Evolutionary conservation across 192 early-diverging fungal species (phyloP).

Genomic region (Spizellomyces punctatus): DNA sequence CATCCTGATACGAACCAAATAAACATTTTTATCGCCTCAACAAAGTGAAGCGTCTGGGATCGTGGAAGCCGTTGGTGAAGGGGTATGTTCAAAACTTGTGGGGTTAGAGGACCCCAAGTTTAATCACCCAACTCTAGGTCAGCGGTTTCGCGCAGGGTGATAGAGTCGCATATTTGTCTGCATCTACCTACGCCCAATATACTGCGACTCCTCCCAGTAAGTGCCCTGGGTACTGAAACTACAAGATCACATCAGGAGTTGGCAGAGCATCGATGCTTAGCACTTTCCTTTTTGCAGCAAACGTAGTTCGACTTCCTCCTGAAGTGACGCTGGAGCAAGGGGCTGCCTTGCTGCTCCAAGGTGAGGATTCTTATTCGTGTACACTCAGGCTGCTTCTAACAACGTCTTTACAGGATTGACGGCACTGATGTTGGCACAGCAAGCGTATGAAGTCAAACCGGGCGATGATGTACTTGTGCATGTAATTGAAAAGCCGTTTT

Average conservation of each 20-base stretch:
- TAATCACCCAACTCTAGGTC: no score
- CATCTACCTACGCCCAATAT: conserved; percentile 78
- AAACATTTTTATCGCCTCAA: no score
- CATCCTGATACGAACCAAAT: no score
- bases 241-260: no score
- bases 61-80: no score
- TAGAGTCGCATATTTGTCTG: conserved; percentile 72
- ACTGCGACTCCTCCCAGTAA: conserved; percentile 44
- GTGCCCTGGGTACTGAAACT: not conserved
- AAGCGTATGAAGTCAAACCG: conserved; percentile 69
- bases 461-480: conserved; percentile 80
- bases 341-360: conserved; percentile 75
- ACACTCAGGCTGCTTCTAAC: not conserved
- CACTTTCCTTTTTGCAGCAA: not conserved
- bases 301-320: conserved; percentile 44
- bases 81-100: conserved; percentile 12
- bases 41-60: no score
- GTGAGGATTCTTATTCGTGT: conserved; percentile 11
- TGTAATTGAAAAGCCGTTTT: no score
- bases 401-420: conserved; percentile 57
- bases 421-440: conserved; percentile 70
- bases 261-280: not conserved
- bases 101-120: no score
- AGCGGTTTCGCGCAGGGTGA: conserved; percentile 40
- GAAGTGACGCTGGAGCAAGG: conserved; percentile 59